Base-by-base conservation (phyloP, 1,284 basidiomycete genomes). In the Rhodofomes roseus region DNA sequence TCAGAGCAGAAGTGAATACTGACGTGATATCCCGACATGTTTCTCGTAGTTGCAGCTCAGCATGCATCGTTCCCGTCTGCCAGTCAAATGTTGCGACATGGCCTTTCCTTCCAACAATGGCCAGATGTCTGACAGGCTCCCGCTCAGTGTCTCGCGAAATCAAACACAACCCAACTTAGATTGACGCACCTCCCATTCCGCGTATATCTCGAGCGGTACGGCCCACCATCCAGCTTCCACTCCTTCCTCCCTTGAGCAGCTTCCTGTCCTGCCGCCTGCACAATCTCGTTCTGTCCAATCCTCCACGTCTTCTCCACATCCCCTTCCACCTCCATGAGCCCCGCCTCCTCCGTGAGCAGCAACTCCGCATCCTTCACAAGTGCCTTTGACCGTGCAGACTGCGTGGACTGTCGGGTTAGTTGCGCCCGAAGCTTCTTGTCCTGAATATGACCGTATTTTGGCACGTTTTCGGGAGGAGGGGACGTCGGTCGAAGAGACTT, bases 31-130 rank as follows among this genome's bases (percentile, higher is more conserved):
- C 96, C 64, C 95, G 67, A 82, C 91, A 81, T 37, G 93, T 95
- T 76, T 98, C 96, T 60, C 86, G 83, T 5, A 98, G 79, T 66
- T 97, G 94, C 36, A 98, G 80, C 71, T 99, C 96, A 4, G 91
- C 84, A 68, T 95, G 90, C 36, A 98, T 76, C 44, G 86, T 87
- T 0, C 95, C 94, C 0, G 91, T 87, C 73, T 94, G 89, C 93
- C 94, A 96, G 73, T 98, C 95, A 68, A 98, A 96, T 0, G 95
- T 93, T 1, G 94, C 93, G n/a, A 96, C 84, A 75, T 98, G 95
- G 0, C 96, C 96, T 58, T 81, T 83, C 20, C 82, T 81, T 4
- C 94, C 95, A 1, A 85, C 91, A 63, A 97, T 86, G 0, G 92
- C 94, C 55, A 96, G 73, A 73, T 95, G 90, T 70, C 94, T 93